phyloP scores from a whole-genome alignment of 129 eudicot species.

The Tagetes erecta region DNA sequence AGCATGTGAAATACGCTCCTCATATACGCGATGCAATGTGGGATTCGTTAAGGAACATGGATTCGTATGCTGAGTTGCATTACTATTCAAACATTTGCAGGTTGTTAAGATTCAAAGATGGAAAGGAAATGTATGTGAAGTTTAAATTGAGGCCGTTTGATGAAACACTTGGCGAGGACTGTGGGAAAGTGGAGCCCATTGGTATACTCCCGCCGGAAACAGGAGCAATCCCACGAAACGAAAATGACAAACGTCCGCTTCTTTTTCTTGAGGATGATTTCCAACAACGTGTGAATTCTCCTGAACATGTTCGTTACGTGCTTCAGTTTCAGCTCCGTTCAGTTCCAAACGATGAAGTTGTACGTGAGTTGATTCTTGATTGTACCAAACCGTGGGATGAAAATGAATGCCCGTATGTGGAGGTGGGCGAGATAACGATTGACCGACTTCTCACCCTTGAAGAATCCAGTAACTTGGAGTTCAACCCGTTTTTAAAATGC shows the following conservation, averaged over 20 bases:
- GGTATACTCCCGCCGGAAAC: constrained; percentile 53
- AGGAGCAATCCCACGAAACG: constrained; percentile 51
- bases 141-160: constrained; percentile 48
- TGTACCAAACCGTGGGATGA: constrained; percentile 56
- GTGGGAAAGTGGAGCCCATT: constrained; percentile 45
- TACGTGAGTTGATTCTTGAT: constrained; percentile 41
- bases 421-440: constrained; percentile 43
- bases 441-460: constrained; percentile 28
- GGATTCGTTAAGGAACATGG: constrained; percentile 42
- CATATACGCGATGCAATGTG: constrained; percentile 53
- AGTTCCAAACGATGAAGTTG: constrained; percentile 32
- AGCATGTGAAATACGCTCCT: constrained; percentile 51
- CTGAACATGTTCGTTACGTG: constrained; percentile 30
- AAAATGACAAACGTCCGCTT: constrained; percentile 43
- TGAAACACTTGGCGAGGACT: constrained; percentile 32
- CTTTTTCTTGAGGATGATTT: constrained; percentile 44
- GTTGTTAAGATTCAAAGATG: constrained; percentile 47
- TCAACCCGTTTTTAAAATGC: constrained; percentile 47
- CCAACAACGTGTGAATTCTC: constrained; percentile 35
- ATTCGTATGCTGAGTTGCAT: constrained; percentile 48
- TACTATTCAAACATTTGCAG: constrained; percentile 51
- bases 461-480: constrained; percentile 40
- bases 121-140: constrained; percentile 47
- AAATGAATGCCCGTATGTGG: constrained; percentile 36
- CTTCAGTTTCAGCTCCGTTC: constrained; percentile 42